These are phyloP conservation scores for Colletotrichum musicola DNA, from an alignment of 2,329 filamentous ascomycete genomes.

Conservation along the genomic window DNA sequence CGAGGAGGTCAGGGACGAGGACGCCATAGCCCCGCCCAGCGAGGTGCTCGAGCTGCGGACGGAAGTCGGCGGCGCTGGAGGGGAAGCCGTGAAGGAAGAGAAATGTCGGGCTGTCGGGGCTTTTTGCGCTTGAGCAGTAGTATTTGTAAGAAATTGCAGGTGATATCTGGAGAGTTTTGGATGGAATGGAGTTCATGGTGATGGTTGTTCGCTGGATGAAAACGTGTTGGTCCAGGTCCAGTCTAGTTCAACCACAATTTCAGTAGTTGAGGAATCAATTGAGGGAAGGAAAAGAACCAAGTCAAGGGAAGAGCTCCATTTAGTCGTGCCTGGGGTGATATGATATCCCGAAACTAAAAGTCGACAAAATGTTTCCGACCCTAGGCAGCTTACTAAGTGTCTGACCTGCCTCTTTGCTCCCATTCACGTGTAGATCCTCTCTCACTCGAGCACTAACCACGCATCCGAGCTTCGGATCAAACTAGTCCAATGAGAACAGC, in stretches of 20 bases:
- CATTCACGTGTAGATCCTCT: not conserved
- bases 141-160: constrained; percentile 40
- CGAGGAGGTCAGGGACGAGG: constrained; percentile 65
- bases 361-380: constrained; percentile 36
- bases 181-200: not conserved
- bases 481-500: no score
- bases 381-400: constrained; percentile 7
- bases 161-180: constrained; percentile 23
- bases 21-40: constrained; percentile 54
- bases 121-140: constrained; percentile 47
- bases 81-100: constrained; percentile 64
- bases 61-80: constrained; percentile 59
- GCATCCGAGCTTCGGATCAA: no score
- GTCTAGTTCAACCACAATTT: not conserved
- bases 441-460: no score
- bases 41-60: constrained; percentile 52
- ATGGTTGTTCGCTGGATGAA: not conserved
- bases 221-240: not conserved
- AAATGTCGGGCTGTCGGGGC: constrained; percentile 48
- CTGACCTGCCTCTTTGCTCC: not conserved
- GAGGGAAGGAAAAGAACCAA: not conserved
- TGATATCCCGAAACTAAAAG: constrained; percentile 2
- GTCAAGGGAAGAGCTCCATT: not conserved
- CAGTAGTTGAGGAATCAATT: not conserved
- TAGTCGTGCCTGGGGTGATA: not conserved